Percentiles rank a stretch among this genome's conserved stretches.
Conservation (phyloP, 352 stramenopile genomes). For the Pythium vanterpoolii region DNA sequence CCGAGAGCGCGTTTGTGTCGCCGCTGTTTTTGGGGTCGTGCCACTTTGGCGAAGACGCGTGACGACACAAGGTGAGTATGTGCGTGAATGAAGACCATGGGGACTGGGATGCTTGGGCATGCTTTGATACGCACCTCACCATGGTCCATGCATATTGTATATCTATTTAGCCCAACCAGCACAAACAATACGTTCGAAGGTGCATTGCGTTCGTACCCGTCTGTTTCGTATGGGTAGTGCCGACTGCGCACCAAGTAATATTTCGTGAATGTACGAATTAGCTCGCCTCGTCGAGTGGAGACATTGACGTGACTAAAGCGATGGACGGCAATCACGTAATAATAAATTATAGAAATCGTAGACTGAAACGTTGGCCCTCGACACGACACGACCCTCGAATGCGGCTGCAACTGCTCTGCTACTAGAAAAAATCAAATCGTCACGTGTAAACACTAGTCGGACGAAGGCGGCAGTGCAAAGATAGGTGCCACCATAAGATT, state of each 20-base stretch:
- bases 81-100: no score
- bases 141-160: no score
- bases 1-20: conserved; percentile 27
- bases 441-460: not conserved
- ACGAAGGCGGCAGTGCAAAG: conserved; percentile 40
- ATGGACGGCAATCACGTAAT: conserved; percentile 1
- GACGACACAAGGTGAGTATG: conserved; percentile 1
- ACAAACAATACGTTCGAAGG: no score
- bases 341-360: conserved; percentile 24
- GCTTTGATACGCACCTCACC: no score
- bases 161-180: no score
- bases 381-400: not conserved
- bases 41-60: conserved; percentile 6
- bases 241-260: no score
- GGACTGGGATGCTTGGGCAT: no score
- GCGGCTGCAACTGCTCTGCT: not conserved
- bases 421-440: no score
- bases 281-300: no score
- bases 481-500: conserved; percentile 53
- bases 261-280: no score
- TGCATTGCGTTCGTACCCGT: no score
- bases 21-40: conserved; percentile 18
- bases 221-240: no score
- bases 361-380: not conserved
- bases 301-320: not conserved